These are phyloP conservation scores for Hanseniaspora lindneri DNA, from an alignment of 805 yeast genomes.

Conservation along the genomic window DNA sequence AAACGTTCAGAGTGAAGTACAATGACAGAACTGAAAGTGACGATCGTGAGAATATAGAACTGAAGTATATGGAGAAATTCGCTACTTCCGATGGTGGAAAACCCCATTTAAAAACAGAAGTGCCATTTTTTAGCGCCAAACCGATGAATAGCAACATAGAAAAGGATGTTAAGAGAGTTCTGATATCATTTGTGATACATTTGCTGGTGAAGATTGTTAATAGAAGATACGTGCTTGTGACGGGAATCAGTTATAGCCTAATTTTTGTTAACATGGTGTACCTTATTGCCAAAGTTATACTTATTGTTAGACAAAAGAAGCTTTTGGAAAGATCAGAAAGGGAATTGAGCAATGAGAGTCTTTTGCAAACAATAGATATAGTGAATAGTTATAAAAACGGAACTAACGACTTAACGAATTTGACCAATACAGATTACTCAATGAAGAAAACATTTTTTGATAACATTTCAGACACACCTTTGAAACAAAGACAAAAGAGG, in stretches of 20 bases:
- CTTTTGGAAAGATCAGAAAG: too few species aligned
- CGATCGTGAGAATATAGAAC: background rate
- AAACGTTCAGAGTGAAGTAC: too few species aligned
- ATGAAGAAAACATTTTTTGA: slow-evolving; percentile 6
- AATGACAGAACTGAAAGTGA: too few species aligned
- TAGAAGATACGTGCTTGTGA: background rate
- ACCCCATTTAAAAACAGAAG: background rate
- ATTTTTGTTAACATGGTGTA: background rate
- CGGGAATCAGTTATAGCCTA: background rate
- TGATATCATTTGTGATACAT: slow-evolving; percentile 1
- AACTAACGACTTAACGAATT: background rate
- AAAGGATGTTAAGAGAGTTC: slow-evolving; percentile 8
- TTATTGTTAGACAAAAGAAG: background rate
- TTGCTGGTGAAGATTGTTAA: background rate
- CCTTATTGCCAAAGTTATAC: background rate
- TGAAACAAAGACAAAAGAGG: background rate
- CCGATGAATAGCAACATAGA: slow-evolving; percentile 2
- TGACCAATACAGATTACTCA: background rate
- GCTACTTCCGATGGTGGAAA: background rate
- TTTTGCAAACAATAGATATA: background rate
- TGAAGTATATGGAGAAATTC: background rate
- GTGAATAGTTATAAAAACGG: background rate
- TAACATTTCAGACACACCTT: slow-evolving; percentile 10
- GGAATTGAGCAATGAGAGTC: background rate
- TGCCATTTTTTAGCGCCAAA: too few species aligned